Conservation (phyloP, 129 eudicot genomes). For the Helichrysum umbraculigerum region DNA sequence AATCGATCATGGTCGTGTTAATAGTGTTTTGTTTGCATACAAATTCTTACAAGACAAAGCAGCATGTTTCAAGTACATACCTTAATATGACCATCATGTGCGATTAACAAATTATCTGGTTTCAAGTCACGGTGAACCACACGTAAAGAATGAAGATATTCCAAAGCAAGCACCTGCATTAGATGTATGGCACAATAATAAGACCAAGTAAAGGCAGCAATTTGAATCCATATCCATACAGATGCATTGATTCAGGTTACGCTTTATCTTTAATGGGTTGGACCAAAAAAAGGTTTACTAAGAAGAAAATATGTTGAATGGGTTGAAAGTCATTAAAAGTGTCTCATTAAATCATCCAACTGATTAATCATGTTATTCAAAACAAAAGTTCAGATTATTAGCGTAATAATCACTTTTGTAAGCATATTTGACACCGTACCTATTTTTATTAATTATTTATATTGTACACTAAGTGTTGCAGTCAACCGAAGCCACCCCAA, state of each 20-base stretch:
- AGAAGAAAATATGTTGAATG: background rate
- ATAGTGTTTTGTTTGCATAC: background rate
- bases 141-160: slow-evolving; percentile 84
- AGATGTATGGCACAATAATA: slow-evolving; percentile 9
- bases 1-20: background rate
- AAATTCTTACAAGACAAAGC: background rate
- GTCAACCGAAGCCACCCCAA: background rate
- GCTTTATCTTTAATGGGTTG: background rate
- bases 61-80: slow-evolving; percentile 38
- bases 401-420: background rate
- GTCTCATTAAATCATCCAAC: background rate
- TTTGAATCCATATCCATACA: no score
- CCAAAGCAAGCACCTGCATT: slow-evolving; percentile 95
- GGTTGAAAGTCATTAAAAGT: background rate
- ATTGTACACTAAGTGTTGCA: background rate
- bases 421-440: slow-evolving; percentile 3
- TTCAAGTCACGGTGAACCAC: slow-evolving; percentile 98
- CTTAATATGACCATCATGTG: slow-evolving; percentile 99
- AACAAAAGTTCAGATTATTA: background rate
- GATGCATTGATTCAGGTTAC: background rate
- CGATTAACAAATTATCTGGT: slow-evolving; percentile 95
- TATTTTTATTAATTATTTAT: background rate
- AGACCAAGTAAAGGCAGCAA: slow-evolving; percentile 4
- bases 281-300: background rate
- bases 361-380: background rate